phyloP scores from a whole-genome alignment of 768 basidiomycete genomes.

The Hydnum rufescens region DNA sequence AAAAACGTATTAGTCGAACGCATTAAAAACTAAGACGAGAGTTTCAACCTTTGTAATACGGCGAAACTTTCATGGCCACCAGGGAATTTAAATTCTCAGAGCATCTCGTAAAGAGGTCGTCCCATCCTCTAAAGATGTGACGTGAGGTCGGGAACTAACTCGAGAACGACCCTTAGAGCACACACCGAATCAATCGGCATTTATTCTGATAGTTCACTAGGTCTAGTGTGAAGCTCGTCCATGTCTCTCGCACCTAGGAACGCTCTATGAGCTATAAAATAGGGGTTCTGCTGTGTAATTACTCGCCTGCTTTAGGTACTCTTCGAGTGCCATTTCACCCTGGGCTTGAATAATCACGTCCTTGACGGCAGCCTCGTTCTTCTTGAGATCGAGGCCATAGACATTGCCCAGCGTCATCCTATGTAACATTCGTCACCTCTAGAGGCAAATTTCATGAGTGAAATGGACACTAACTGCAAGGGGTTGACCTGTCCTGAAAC shows the following conservation, averaged over 20 bases:
- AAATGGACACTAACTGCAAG: slow-evolving; percentile 34
- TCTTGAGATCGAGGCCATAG: slow-evolving; percentile 90
- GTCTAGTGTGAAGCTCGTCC: slow-evolving; percentile 90
- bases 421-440: background rate
- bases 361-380: slow-evolving; percentile 77
- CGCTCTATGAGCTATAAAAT: slow-evolving; percentile 40
- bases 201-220: slow-evolving; percentile 98
- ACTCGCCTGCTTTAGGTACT: slow-evolving; percentile 28
- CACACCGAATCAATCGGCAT: slow-evolving; percentile 77
- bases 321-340: slow-evolving; percentile 41
- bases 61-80: slow-evolving; percentile 91
- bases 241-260: slow-evolving; percentile 88
- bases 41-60: slow-evolving; percentile 96
- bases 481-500: slow-evolving; percentile 58
- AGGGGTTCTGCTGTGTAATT: background rate
- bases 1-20: background rate
- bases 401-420: slow-evolving; percentile 94
- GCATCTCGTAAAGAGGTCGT: slow-evolving; percentile 91
- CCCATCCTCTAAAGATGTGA: slow-evolving; percentile 54
- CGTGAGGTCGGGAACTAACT: background rate
- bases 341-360: slow-evolving; percentile 95
- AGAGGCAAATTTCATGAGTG: background rate
- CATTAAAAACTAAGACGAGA: slow-evolving; percentile 11
- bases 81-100: slow-evolving; percentile 93
- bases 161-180: slow-evolving; percentile 2